Percentiles rank a stretch among this genome's conserved stretches.
These are phyloP conservation scores for Blastomyces parvus DNA, from an alignment of 2,329 filamentous ascomycete genomes.

Conservation along the genomic window DNA sequence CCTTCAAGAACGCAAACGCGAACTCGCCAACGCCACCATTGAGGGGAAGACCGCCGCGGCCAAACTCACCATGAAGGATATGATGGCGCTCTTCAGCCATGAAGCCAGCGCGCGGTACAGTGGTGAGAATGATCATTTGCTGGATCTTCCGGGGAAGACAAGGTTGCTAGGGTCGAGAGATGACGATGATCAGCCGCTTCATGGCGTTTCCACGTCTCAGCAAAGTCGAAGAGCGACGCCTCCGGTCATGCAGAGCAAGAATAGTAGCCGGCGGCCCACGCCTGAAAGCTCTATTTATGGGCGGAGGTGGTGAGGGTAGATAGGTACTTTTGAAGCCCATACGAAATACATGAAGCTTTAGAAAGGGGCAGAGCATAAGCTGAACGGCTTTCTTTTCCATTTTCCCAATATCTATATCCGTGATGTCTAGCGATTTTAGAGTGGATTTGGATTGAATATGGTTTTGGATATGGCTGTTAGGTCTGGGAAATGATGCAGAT, in stretches of 20 bases:
- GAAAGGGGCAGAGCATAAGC: not conserved
- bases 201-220: slow-evolving; percentile 16
- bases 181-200: slow-evolving; percentile 18
- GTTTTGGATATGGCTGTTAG: not conserved
- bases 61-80: slow-evolving; percentile 87
- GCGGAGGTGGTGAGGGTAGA: slow-evolving; percentile 19
- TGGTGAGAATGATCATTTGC: slow-evolving; percentile 25
- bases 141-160: slow-evolving; percentile 27
- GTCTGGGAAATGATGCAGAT: not conserved
- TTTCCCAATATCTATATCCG: not conserved
- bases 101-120: slow-evolving; percentile 48
- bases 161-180: slow-evolving; percentile 23
- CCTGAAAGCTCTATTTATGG: slow-evolving; percentile 25
- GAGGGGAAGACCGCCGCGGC: slow-evolving; percentile 65
- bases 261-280: slow-evolving; percentile 11
- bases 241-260: slow-evolving; percentile 16
- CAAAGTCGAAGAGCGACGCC: slow-evolving; percentile 15
- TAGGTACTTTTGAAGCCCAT: not conserved
- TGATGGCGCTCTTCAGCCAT: slow-evolving; percentile 76
- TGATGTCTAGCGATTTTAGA: not conserved
- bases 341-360: not conserved
- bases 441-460: not conserved
- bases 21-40: slow-evolving; percentile 83
- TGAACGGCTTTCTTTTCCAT: not conserved
- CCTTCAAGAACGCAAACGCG: slow-evolving; percentile 85